Evolutionary conservation across 192 early-diverging fungal species (phyloP).

Genomic region (Mycoemilia scoparia): DNA sequence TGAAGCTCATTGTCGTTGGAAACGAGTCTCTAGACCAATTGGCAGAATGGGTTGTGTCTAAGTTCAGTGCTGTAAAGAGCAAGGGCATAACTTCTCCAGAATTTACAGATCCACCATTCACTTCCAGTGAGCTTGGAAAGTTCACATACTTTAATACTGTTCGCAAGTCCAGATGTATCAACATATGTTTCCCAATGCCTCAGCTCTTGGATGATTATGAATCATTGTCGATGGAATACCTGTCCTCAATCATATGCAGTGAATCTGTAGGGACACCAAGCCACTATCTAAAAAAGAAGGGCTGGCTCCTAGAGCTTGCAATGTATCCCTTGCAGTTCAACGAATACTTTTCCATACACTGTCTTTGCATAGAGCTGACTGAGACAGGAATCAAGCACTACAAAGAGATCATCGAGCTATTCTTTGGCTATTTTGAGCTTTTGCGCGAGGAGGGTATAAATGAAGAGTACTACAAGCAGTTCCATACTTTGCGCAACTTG

Average conservation of each 20-base stretch:
- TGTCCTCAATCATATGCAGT: slow-evolving; percentile 82
- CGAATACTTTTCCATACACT: slow-evolving; percentile 49
- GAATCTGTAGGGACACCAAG: slow-evolving; percentile 78
- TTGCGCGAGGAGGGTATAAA: slow-evolving; percentile 49
- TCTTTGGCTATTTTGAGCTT: slow-evolving; percentile 86
- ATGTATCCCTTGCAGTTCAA: slow-evolving; percentile 45
- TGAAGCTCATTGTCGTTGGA: slow-evolving; percentile 80
- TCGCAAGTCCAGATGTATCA: slow-evolving; percentile 61
- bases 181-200: slow-evolving; percentile 73
- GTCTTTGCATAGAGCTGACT: slow-evolving; percentile 66
- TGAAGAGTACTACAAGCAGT: slow-evolving; percentile 66
- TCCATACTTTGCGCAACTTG: slow-evolving; percentile 29
- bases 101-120: slow-evolving; percentile 59
- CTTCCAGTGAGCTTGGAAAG: slow-evolving; percentile 50
- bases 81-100: slow-evolving; percentile 47
- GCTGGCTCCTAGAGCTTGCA: slow-evolving; percentile 70
- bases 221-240: slow-evolving; percentile 49
- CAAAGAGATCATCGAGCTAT: slow-evolving; percentile 54
- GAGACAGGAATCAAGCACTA: slow-evolving; percentile 58
- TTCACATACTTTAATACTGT: slow-evolving; percentile 54
- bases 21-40: slow-evolving; percentile 74
- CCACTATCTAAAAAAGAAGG: slow-evolving; percentile 65
- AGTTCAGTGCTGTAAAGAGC: slow-evolving; percentile 63
- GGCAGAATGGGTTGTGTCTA: slow-evolving; percentile 60
- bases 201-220: slow-evolving; percentile 43